A percentile compares a stretch with the other conserved stretches of the same genome.
Evolutionary conservation across 2,329 filamentous ascomycete genomes (phyloP).

Genomic region (Akanthomyces lecanii): DNA sequence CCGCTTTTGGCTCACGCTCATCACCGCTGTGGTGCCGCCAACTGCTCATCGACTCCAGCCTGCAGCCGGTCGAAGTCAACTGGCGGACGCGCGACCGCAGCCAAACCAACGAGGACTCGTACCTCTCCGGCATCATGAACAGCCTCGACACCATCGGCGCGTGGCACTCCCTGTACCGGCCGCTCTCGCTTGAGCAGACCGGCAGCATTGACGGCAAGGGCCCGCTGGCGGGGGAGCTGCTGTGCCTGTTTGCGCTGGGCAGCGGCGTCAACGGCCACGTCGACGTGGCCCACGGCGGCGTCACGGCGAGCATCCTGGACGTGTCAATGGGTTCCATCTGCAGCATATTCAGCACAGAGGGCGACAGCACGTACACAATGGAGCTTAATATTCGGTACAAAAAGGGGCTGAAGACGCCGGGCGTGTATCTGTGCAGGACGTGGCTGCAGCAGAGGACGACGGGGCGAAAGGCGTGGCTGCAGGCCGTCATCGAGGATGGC

Average conservation of each 20-base stretch:
- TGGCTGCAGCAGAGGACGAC: slow-evolving; percentile 16
- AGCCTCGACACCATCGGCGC: slow-evolving; percentile 5
- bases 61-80: background rate
- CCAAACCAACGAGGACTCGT: slow-evolving; percentile 5
- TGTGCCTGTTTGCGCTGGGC: slow-evolving; percentile 18
- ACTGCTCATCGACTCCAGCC: slow-evolving; percentile 3
- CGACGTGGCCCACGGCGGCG: slow-evolving; percentile 22
- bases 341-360: slow-evolving; percentile 15
- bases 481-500: slow-evolving; percentile 19
- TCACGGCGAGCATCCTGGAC: slow-evolving; percentile 22
- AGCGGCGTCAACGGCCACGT: slow-evolving; percentile 20
- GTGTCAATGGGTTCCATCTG: slow-evolving; percentile 20
- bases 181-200: background rate
- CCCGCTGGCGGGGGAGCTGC: slow-evolving; percentile 8
- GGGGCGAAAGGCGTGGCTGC: slow-evolving; percentile 22
- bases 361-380: slow-evolving; percentile 21
- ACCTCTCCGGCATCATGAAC: background rate
- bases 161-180: slow-evolving; percentile 9
- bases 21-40: slow-evolving; percentile 14
- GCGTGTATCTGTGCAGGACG: slow-evolving; percentile 17
- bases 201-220: background rate
- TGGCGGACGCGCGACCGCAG: background rate
- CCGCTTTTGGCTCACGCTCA: slow-evolving; percentile 1
- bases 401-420: slow-evolving; percentile 18
- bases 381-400: slow-evolving; percentile 21